phyloP scores from a whole-genome alignment of 2,329 filamentous ascomycete genomes.

The Trichoderma afroharzianum region DNA sequence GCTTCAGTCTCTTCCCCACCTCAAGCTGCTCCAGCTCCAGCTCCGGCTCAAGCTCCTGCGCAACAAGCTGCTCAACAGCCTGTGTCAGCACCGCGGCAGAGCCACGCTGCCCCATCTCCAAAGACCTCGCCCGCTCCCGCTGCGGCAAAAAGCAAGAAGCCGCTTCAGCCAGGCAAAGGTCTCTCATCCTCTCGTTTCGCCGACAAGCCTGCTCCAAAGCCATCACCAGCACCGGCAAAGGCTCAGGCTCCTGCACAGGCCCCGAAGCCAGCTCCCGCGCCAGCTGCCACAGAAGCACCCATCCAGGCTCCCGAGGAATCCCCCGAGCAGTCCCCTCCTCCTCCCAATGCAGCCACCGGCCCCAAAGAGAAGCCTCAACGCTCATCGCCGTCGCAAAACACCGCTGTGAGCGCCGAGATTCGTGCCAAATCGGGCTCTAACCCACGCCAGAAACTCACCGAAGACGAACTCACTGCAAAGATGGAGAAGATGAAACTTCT shows the following conservation, averaged over 20 bases:
- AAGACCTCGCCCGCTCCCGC: conserved; percentile 16
- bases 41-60: not conserved
- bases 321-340: conserved; percentile 25
- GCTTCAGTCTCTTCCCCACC: not conserved
- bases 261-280: conserved; percentile 22
- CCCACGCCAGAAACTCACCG: conserved; percentile 58
- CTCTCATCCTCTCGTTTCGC: conserved; percentile 34
- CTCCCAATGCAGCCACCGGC: conserved; percentile 31
- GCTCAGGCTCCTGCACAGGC: conserved; percentile 20
- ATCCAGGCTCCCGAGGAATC: conserved; percentile 19
- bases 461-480: conserved; percentile 55
- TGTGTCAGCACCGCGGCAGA: conserved; percentile 16
- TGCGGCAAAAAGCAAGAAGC: conserved; percentile 15
- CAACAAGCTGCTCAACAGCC: conserved; percentile 12
- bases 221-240: conserved; percentile 14
- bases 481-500: conserved; percentile 60
- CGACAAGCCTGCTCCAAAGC: conserved; percentile 27
- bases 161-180: conserved; percentile 22
- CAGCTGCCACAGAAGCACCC: conserved; percentile 17
- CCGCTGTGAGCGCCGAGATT: conserved; percentile 35
- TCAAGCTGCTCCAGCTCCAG: not conserved
- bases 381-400: conserved; percentile 25
- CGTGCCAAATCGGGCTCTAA: conserved; percentile 55
- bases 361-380: conserved; percentile 27
- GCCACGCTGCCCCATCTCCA: conserved; percentile 16